Base-by-base conservation (phyloP, 208 protist genomes). In the Balamuthia mandrillaris region DNA sequence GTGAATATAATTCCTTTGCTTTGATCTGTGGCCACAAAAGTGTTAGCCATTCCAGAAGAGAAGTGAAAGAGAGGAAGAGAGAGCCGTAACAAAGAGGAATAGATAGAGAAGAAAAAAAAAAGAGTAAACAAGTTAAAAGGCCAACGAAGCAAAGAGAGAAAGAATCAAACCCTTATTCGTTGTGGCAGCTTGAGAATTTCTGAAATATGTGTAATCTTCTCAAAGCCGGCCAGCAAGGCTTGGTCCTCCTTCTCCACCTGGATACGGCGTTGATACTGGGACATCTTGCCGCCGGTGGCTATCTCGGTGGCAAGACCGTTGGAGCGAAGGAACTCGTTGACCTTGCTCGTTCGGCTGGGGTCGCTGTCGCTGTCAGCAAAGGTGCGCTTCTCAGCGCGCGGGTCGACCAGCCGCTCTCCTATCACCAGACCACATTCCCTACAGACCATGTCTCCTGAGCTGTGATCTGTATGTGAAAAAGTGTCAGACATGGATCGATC, bases 371-470 rank as follows among this genome's bases (percentile, higher is more conserved):
- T 81, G 3, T 52, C 54, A 27, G 79, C 86, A 61, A 54, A 74
- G 35, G 85, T 88, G 44, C 86, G 79, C 86, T 79, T 86, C 29
- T 88, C 86, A 1, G 77, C 63, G 6, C 82, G 75, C 52, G 70
- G 66, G 70, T 88, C 86, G 9, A 88, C 51, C 44, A 88, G 85
- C 42, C 86, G 61, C 37, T 88, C 86, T 18, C 79, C 79, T 24
- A 86, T 5, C 1, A 88, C 86, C 5, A 60, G 58, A 27, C 86
- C 86, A 49, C 86, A 88, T 2, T 54, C 52, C 70, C 66, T 85
- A 44, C 86, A 88, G 60, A 88, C 86, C 44, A 86, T 35, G 81
- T 88, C 86, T 21, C 86, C 86, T 58, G 41, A 56, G 14, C 49
- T 70, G 41, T 82, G 81, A 29, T 88, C 86, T 70, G 37, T 6